A percentile compares a stretch with the other conserved stretches of the same genome.
Conservation (phyloP, 345 rosid genomes). For the Eucalyptus guilfoylei region DNA sequence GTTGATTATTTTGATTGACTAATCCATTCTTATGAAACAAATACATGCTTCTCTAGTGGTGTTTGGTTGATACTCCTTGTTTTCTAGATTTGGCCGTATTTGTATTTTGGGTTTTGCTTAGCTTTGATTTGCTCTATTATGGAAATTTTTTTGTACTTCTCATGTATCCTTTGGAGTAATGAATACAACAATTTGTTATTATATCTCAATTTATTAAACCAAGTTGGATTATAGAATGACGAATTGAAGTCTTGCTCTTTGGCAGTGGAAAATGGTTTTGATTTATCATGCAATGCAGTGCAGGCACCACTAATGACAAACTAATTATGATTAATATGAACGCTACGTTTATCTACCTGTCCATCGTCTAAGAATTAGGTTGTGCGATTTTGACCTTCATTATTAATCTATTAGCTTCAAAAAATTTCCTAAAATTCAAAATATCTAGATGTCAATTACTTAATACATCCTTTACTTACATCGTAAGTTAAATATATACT, state of each 20-base stretch:
- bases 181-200: neutral
- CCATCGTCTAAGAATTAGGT: neutral
- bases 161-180: neutral
- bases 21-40: neutral
- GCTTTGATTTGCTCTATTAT: too few relatives aligned
- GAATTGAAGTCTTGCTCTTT: neutral
- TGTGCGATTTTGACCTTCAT: neutral
- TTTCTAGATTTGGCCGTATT: neutral
- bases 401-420: neutral
- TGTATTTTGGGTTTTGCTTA: too few relatives aligned
- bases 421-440: neutral
- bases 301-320: neutral
- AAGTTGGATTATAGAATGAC: neutral
- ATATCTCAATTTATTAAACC: neutral
- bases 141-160: neutral
- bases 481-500: neutral
- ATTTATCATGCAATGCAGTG: neutral
- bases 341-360: too few relatives aligned
- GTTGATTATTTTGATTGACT: neutral
- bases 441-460: neutral
- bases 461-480: neutral
- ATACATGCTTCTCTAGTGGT: neutral
- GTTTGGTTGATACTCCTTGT: neutral
- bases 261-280: neutral
- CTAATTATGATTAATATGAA: neutral